These are phyloP conservation scores for Barbarea vulgaris DNA, from an alignment of 345 rosid species.

Conservation along the genomic window DNA sequence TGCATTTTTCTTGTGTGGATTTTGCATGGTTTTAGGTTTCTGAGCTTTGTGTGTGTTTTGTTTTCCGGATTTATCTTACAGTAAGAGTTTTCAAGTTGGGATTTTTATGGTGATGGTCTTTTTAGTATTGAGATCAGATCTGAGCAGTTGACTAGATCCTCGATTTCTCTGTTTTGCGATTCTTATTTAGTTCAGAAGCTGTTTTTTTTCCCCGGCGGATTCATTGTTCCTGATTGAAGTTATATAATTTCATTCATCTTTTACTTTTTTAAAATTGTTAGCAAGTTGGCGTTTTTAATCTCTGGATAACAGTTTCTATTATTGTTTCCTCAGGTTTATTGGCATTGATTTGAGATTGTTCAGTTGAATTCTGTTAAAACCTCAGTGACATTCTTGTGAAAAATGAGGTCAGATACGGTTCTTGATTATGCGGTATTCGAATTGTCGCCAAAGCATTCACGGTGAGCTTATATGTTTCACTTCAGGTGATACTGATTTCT, in stretches of 20 bases:
- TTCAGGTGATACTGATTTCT: not conserved
- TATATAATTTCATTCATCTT: not conserved
- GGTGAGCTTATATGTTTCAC: slow-evolving; percentile 48
- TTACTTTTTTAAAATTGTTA: not conserved
- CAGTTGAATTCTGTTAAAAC: not conserved
- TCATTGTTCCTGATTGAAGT: not conserved
- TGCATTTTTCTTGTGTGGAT: not conserved
- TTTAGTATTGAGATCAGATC: slow-evolving; percentile 21
- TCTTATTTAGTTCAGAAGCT: not conserved
- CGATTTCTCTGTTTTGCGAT: not conserved
- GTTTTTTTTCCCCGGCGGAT: not conserved
- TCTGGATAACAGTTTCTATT: not conserved
- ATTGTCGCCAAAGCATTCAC: slow-evolving; percentile 72
- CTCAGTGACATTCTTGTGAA: slow-evolving; percentile 14
- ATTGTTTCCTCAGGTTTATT: slow-evolving; percentile 25
- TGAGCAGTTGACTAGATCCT: slow-evolving; percentile 22
- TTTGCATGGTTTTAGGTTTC: not conserved
- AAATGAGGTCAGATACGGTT: slow-evolving; percentile 63
- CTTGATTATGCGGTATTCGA: slow-evolving; percentile 83
- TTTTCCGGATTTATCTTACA: not conserved
- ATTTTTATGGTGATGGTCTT: not conserved
- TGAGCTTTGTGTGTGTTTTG: not conserved
- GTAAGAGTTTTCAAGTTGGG: not conserved
- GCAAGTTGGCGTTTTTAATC: not conserved
- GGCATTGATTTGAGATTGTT: not conserved